phyloP scores from a whole-genome alignment of 148 eudicot species.

The Nepenthes gracilis region DNA sequence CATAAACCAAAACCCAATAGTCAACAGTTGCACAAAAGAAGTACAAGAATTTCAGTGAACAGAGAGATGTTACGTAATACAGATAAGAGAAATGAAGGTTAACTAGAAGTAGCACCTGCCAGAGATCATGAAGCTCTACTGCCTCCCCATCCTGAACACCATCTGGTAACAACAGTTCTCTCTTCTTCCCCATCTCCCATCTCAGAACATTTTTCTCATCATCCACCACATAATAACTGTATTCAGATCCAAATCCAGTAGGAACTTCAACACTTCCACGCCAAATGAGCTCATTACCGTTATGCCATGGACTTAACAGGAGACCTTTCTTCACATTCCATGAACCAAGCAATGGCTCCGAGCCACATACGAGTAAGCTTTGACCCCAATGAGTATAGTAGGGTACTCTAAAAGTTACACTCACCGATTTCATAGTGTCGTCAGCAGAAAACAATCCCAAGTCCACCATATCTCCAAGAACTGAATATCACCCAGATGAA shows the following conservation, averaged over 20 bases:
- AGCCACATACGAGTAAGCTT: conserved; percentile 75
- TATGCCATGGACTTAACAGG: conserved; percentile 52
- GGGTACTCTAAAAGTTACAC: conserved; percentile 63
- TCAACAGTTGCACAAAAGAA: not conserved
- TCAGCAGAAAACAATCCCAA: conserved; percentile 36
- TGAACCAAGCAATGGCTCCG: conserved; percentile 70
- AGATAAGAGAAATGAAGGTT: not conserved
- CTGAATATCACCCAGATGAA: no score
- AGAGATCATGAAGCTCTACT: conserved; percentile 82
- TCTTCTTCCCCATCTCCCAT: conserved; percentile 68
- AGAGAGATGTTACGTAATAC: not conserved
- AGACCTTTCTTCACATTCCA: conserved; percentile 82
- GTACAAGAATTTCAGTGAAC: not conserved
- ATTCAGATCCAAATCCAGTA: conserved; percentile 53
- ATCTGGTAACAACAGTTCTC: conserved; percentile 47
- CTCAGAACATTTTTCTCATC: conserved; percentile 68
- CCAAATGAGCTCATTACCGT: conserved; percentile 80
- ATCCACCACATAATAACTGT: conserved; percentile 86
- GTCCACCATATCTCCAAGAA: conserved; percentile 40
- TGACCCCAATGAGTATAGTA: conserved; percentile 94
- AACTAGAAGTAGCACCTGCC: conserved; percentile 57
- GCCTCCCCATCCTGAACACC: conserved; percentile 54
- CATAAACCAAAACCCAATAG: no score
- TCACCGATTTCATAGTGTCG: conserved; percentile 36
- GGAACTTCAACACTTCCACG: conserved; percentile 56